Base-by-base conservation (phyloP, 495 filamentous ascomycete genomes). In the Antarctomyces pellizariae region DNA sequence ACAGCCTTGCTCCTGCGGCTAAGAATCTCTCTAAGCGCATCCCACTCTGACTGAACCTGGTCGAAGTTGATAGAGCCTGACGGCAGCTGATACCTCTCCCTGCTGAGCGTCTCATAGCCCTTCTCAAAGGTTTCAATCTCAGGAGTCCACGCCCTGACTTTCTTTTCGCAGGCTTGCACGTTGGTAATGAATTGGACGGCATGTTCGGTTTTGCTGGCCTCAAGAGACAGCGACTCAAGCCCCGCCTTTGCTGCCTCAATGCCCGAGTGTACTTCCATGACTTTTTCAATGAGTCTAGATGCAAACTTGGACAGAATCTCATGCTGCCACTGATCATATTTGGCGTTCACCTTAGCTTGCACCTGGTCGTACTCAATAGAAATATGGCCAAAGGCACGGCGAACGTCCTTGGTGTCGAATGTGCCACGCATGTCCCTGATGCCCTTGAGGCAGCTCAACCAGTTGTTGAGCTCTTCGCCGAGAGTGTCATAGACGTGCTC, bases 271-370 rank as follows among this genome's bases (percentile, higher is more conserved):
- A 90, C 68, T 38, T 95, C 84, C 29, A 74, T 59, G 69, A 93
- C 82, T 21, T 78, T 71, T 30, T 67, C 75, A n/a, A 82, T 80
- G 28, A 93, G 71, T 24, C 80, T 75, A 13, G 59, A 58, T 20
- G 80, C 89, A 48, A 99, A 99, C 42, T 89, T 89, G 18, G 71
- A 57, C 11, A 92, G 55, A 22, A 99, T 90, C 30, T 99, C 86
- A 36, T 92, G 82, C 42, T 99, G 86, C 86, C 86, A 99, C 48
- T 95, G 89, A 45, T 99, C 89, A 41, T 99, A 99, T 42, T 93
- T 95, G 30, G 78, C 76, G 44, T 92, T 93, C 45, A 99, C 84
- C 46, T 83, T 92, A 17, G 79, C 78, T 43, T 95, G 89, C 0
- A 99, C 86, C 49, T 99, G 86, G 38, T 92, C 86, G 34, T 95